Conservation (phyloP, 371 early-diverging fungal genomes). For the Cladochytrium tenue region DNA sequence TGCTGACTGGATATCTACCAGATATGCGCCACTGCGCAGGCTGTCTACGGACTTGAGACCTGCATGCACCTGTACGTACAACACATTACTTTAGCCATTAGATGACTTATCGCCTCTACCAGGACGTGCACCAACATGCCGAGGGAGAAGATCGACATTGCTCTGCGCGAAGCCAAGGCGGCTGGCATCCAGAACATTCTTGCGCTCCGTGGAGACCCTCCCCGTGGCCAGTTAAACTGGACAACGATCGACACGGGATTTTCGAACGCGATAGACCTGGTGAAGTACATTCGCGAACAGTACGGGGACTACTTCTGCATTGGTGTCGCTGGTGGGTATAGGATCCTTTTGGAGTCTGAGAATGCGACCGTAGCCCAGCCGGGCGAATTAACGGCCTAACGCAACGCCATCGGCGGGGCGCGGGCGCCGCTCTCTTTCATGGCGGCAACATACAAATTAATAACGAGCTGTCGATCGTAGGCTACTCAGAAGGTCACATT, state of each 20-base stretch:
- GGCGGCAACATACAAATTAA: no score
- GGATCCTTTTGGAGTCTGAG: neutral
- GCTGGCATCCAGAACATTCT: slow-evolving; percentile 92
- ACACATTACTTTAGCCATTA: no score
- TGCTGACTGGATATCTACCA: neutral
- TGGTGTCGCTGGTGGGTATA: slow-evolving; percentile 76
- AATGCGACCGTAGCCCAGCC: no score
- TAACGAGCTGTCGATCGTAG: no score
- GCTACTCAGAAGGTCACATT: slow-evolving; percentile 87
- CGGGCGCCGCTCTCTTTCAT: no score
- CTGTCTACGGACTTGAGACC: slow-evolving; percentile 88
- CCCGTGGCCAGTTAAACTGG: slow-evolving; percentile 80
- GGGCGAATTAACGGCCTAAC: no score
- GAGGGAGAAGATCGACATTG: slow-evolving; percentile 76
- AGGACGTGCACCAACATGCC: slow-evolving; percentile 94
- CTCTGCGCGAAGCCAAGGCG: slow-evolving; percentile 77
- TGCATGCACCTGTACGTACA: slow-evolving; percentile 81
- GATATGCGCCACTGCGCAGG: slow-evolving; percentile 77
- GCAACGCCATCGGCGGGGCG: no score
- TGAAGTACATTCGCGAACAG: slow-evolving; percentile 79
- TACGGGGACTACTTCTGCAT: slow-evolving; percentile 94
- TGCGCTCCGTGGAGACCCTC: slow-evolving; percentile 91
- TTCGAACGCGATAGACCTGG: slow-evolving; percentile 78
- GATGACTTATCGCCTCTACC: no score
- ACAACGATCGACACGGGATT: slow-evolving; percentile 76